phyloP scores from a whole-genome alignment of 2,329 filamentous ascomycete genomes.

The Colletotrichum sp. region DNA sequence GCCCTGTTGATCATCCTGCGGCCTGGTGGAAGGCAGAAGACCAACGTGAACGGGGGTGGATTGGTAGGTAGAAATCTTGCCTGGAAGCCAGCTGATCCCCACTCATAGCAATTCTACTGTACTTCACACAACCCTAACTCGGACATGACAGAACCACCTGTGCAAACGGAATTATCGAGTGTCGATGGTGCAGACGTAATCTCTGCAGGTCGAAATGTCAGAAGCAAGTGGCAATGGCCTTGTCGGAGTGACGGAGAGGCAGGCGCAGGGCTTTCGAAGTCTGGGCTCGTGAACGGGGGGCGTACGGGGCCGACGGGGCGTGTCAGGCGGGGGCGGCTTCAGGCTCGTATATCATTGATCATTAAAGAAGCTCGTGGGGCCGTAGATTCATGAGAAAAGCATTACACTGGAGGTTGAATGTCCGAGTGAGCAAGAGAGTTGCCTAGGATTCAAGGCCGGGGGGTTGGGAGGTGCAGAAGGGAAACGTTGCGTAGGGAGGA shows the following conservation, averaged over 20 bases:
- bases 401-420: conserved; percentile 1
- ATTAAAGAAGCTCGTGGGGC: conserved; percentile 19
- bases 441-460: not conserved
- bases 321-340: conserved; percentile 5
- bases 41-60: conserved; percentile 12
- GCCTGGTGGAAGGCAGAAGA: conserved; percentile 19
- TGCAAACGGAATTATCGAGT: not conserved
- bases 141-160: conserved; percentile 21
- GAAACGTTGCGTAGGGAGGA: conserved; percentile 4
- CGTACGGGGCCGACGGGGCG: not conserved
- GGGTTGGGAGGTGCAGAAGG: conserved; percentile 8
- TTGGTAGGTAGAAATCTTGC: conserved; percentile 39
- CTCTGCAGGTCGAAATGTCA: not conserved
- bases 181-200: not conserved
- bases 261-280: not conserved
- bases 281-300: not conserved
- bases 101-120: conserved; percentile 62
- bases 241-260: not conserved
- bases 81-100: conserved; percentile 62
- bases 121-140: conserved; percentile 23
- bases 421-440: not conserved
- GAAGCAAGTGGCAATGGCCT: not conserved
- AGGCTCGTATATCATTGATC: conserved; percentile 24
- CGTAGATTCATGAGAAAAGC: not conserved
- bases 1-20: conserved; percentile 9